Conservation (phyloP, 2,329 filamentous ascomycete species). For the Mycosphaerella arachidis region DNA sequence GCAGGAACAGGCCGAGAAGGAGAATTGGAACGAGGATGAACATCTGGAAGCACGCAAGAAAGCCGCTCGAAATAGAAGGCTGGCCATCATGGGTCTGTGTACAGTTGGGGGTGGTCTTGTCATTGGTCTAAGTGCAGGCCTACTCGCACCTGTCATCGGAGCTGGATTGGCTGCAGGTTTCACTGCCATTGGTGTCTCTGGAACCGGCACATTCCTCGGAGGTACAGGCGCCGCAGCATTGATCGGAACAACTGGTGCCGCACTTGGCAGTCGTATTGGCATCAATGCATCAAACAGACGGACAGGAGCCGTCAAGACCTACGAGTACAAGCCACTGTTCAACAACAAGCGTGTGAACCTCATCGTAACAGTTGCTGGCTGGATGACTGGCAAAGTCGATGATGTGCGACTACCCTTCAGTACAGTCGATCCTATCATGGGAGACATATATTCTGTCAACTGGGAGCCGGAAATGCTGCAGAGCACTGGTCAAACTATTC, state of each 20-base stretch:
- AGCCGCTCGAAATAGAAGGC: conserved; percentile 71
- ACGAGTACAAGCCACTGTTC: conserved; percentile 92
- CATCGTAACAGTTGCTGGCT: conserved; percentile 90
- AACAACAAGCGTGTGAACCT: conserved; percentile 98
- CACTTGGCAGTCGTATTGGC: conserved; percentile 83
- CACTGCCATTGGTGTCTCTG: conserved; percentile 87
- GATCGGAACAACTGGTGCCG: conserved; percentile 83
- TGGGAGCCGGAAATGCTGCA: conserved; percentile 98
- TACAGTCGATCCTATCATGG: conserved; percentile 96
- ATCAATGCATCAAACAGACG: conserved; percentile 78
- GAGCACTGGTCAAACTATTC: conserved; percentile 98
- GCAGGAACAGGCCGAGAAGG: conserved; percentile 89
- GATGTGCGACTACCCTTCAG: conserved; percentile 93
- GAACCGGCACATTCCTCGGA: conserved; percentile 82
- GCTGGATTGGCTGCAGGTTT: conserved; percentile 91
- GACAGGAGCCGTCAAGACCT: conserved; percentile 89
- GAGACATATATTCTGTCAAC: conserved; percentile 90
- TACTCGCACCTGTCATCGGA: conserved; percentile 89
- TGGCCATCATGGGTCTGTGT: conserved; percentile 93
- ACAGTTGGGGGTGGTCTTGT: conserved; percentile 93
- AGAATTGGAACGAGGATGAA: conserved; percentile 96
- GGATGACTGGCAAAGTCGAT: conserved; percentile 98
- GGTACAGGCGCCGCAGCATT: conserved; percentile 89
- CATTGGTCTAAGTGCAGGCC: conserved; percentile 87
- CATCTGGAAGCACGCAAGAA: conserved; percentile 86